Conservation (phyloP, 1,284 basidiomycete species). For the Trametes polyzona region DNA sequence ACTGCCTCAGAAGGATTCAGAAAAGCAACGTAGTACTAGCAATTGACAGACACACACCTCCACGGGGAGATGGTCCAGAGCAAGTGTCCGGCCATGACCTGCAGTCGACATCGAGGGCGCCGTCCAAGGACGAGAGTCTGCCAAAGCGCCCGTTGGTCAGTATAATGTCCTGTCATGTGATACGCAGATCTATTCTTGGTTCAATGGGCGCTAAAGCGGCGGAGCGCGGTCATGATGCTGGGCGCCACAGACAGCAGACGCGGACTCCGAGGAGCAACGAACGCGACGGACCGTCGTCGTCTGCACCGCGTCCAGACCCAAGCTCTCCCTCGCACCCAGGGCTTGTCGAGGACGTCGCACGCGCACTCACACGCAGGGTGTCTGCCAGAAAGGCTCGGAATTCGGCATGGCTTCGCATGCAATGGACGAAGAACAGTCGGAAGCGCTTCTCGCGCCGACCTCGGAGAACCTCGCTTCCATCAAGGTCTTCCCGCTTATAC, state of each 20-base stretch:
- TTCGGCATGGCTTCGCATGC: background rate
- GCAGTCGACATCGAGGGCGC: background rate
- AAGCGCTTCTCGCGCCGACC: conserved; percentile 52
- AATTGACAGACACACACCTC: conserved; percentile 11
- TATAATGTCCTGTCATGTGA: conserved; percentile 24
- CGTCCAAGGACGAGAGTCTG: conserved; percentile 11
- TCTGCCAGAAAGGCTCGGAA: too few relatives aligned
- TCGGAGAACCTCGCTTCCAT: conserved; percentile 60
- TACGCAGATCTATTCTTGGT: conserved; percentile 14
- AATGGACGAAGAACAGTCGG: conserved; percentile 36
- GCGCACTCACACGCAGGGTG: too few relatives aligned
- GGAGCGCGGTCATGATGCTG: background rate
- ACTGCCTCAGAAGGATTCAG: conserved; percentile 41
- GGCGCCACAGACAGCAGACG: too few relatives aligned
- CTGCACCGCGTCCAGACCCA: background rate
- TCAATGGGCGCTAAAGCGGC: conserved; percentile 1
- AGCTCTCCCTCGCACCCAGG: too few relatives aligned
- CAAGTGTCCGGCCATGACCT: background rate
- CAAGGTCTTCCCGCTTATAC: conserved; percentile 78
- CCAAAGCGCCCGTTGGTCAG: conserved; percentile 22
- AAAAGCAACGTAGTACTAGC: background rate
- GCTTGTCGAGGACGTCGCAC: too few relatives aligned
- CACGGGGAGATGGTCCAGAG: conserved; percentile 19
- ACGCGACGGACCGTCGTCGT: background rate
- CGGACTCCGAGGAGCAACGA: too few relatives aligned